A percentile compares a stretch with the other conserved stretches of the same genome.
These are phyloP conservation scores for Paecilomyces fulvus DNA, from an alignment of 2,329 filamentous ascomycete species.

Conservation along the genomic window DNA sequence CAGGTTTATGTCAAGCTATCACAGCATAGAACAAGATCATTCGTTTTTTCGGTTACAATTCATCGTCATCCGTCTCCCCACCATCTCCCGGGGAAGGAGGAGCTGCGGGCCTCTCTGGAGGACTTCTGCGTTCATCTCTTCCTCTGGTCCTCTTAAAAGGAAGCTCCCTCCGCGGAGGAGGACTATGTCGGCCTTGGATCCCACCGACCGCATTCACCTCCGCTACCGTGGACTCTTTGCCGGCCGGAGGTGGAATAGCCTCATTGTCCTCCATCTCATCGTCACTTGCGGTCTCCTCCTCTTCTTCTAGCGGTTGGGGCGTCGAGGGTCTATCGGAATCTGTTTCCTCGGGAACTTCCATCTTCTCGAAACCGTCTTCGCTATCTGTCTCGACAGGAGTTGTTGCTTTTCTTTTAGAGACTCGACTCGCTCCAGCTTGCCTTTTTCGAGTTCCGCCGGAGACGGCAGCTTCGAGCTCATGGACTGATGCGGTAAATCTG, in stretches of 20 bases:
- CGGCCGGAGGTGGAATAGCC: neutral
- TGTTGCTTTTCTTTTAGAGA: constrained; percentile 21
- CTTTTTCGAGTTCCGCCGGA: constrained; percentile 5
- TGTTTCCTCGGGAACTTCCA: constrained; percentile 25
- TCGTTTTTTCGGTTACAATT: constrained; percentile 17
- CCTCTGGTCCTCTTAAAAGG: constrained; percentile 26
- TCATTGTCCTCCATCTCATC: constrained; percentile 12
- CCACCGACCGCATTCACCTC: neutral
- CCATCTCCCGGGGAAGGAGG: neutral
- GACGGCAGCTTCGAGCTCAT: constrained; percentile 15
- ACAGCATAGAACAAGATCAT: neutral
- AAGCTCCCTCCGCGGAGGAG: constrained; percentile 34
- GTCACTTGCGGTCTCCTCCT: constrained; percentile 21
- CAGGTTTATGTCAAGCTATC: neutral
- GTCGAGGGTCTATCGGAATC: constrained; percentile 20
- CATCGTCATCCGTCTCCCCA: constrained; percentile 35
- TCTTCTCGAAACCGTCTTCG: constrained; percentile 28
- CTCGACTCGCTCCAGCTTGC: constrained; percentile 9
- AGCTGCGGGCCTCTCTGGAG: neutral
- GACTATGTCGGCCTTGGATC: constrained; percentile 7
- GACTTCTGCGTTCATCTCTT: neutral
- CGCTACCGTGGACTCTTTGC: constrained; percentile 1
- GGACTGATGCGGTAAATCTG: constrained; percentile 12
- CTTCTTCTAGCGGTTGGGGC: constrained; percentile 26
- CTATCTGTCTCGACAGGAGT: constrained; percentile 16